phyloP scores from a whole-genome alignment of 2,329 filamentous ascomycete species.

The Neonectria faginata region DNA sequence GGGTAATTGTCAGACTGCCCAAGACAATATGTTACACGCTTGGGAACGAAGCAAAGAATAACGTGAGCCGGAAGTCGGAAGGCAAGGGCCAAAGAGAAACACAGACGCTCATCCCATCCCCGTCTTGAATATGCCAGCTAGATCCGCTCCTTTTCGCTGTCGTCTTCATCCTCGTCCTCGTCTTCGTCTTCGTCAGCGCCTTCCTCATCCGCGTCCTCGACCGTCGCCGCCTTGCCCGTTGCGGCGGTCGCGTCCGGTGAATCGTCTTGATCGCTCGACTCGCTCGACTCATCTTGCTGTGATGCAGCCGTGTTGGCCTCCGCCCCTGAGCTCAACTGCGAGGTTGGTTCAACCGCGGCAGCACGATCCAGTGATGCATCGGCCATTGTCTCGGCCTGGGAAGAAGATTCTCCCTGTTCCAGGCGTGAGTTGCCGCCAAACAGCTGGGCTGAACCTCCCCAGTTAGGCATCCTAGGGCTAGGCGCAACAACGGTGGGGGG shows the following conservation, averaged over 20 bases:
- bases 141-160: conserved; percentile 7
- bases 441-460: conserved; percentile 63
- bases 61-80: neutral
- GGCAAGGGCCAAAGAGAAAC: conserved; percentile 8
- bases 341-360: conserved; percentile 10
- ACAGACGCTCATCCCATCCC: conserved; percentile 15
- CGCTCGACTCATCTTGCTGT: conserved; percentile 18
- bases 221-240: conserved; percentile 61
- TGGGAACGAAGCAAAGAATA: neutral
- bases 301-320: conserved; percentile 28
- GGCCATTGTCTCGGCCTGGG: conserved; percentile 29
- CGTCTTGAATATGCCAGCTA: neutral
- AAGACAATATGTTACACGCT: conserved; percentile 22
- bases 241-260: conserved; percentile 27
- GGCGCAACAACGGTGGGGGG: conserved; percentile 58
- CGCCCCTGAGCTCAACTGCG: conserved; percentile 16
- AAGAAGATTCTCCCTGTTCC: conserved; percentile 36
- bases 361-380: conserved; percentile 17
- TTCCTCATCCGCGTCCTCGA: conserved; percentile 58
- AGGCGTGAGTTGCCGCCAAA: conserved; percentile 53
- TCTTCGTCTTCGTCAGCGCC: conserved; percentile 42
- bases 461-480: conserved; percentile 61
- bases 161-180: conserved; percentile 30
- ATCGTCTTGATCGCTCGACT: conserved; percentile 17
- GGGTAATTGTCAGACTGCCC: conserved; percentile 7